Evolutionary conservation across 75 land plant genomes (phyloP), one percentile per base, ranked within the genome.

Genomic region (Cupressus sempervirens): DNA sequence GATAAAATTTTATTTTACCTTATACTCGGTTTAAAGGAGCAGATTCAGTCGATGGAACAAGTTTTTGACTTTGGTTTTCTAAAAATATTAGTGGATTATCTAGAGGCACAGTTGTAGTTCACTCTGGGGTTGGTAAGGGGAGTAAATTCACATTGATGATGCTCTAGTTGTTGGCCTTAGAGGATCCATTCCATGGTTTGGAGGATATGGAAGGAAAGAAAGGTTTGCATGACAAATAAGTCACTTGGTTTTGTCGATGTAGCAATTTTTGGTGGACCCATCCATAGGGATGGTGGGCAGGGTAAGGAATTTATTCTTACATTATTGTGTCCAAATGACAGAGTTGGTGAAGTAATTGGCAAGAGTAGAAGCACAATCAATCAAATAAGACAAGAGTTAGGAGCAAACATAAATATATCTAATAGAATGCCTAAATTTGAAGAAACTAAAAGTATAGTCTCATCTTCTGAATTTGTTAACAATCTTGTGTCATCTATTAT

Each of bases 281-380:
- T 79, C 23, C 50, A 20, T 26, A 88, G 92, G 76, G 93, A 90
- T 79, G 92, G 91, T 35, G 43, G 82, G 23, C 90, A 92, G 83
- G 85, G 88, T 30, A 91, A 90, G 76, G 95, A 95, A 58, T 90
- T 95, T 68, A 85, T 85, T 73, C 90, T 98, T 34, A 94, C 96
- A 46, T 18, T 98, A 58, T 87, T 96, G 1, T 98, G 99, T 82
- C 92, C 95, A 3, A 93, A 91, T 89, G 94, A 85, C 7, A 94
- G 89, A 80, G 93, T 96, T 90, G 99, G 99, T 29, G 94, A 94
- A 41, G 95, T 98, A 32, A 98, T 96, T 82, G 99, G 99, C 3
- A 98, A 98, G 74, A 94, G 96, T 88, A 99, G 99, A 73, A 90
- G 76, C 7, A 95, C 93, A 32, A 98, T 98, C 26, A 94, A 95